phyloP scores from a whole-genome alignment of 805 yeast species.

The Ogataea degrootiae region DNA sequence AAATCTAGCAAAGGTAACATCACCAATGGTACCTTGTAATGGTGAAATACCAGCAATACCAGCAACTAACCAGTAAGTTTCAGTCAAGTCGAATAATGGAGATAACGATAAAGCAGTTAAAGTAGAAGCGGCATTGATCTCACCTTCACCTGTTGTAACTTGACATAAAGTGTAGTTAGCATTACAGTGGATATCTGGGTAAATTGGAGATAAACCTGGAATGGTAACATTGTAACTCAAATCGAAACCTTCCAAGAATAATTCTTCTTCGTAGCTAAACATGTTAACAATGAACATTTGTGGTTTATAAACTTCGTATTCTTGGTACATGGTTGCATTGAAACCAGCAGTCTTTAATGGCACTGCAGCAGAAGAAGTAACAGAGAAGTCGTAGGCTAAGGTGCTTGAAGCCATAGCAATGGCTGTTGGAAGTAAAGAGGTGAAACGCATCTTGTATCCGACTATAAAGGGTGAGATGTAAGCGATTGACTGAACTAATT shows the following conservation, averaged over 20 bases:
- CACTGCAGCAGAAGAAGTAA: conserved; percentile 2
- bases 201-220: conserved; percentile 63
- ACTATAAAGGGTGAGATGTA: no score
- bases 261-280: conserved; percentile 48
- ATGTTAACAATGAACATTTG: conserved; percentile 51
- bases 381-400: conserved; percentile 3
- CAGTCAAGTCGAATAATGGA: conserved; percentile 51
- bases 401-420: conserved; percentile 3
- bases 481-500: no score
- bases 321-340: conserved; percentile 10
- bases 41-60: conserved; percentile 70
- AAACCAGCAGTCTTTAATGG: conserved; percentile 10
- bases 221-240: conserved; percentile 51
- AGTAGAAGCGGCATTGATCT: conserved; percentile 60
- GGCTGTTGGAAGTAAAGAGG: conserved; percentile 1
- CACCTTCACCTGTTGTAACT: conserved; percentile 66
- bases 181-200: conserved; percentile 54
- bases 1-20: conserved; percentile 55
- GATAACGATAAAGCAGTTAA: conserved; percentile 49
- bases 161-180: conserved; percentile 51
- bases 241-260: conserved; percentile 46
- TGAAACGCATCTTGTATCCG: conserved; percentile 1
- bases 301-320: conserved; percentile 38
- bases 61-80: conserved; percentile 57
- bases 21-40: conserved; percentile 48